Percentiles rank a stretch among this genome's conserved stretches.
Evolutionary conservation across 1,284 basidiomycete genomes (phyloP).

Genomic region (Ceratobasidium sp.): DNA sequence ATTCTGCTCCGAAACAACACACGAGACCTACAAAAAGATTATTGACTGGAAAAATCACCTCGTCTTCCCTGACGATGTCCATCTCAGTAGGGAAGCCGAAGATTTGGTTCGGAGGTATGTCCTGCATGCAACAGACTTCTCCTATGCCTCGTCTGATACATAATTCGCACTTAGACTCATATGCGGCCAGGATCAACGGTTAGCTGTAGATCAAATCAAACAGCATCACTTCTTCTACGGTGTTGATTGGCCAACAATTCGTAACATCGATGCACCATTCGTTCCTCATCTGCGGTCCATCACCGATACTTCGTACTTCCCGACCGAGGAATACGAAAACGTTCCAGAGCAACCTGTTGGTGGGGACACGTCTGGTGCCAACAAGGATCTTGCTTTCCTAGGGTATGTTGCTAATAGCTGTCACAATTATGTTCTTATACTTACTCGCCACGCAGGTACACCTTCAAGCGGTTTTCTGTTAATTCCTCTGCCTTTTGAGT

Average conservation of each 20-base stretch:
- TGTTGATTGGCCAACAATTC: constrained; percentile 93
- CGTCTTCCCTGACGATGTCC: constrained; percentile 96
- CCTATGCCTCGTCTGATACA: not conserved
- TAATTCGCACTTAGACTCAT: constrained; percentile 67
- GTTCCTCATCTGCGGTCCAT: constrained; percentile 93
- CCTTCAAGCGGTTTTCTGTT: constrained; percentile 81
- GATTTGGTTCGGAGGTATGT: constrained; percentile 85
- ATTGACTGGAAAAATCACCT: constrained; percentile 94
- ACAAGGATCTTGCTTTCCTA: constrained; percentile 92
- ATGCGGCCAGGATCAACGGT: constrained; percentile 83
- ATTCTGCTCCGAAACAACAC: constrained; percentile 97
- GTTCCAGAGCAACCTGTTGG: constrained; percentile 79
- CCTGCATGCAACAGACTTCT: constrained; percentile 57
- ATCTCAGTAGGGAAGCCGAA: constrained; percentile 92
- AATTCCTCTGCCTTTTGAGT: constrained; percentile 39
- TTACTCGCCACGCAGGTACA: constrained; percentile 68
- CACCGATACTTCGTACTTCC: constrained; percentile 97
- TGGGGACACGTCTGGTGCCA: constrained; percentile 76
- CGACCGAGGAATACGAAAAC: constrained; percentile 93
- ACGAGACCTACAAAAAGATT: constrained; percentile 99
- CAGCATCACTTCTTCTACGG: constrained; percentile 97
- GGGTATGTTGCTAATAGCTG: constrained; percentile 67
- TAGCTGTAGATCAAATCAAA: constrained; percentile 92
- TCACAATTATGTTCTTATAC: not conserved
- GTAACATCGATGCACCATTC: constrained; percentile 95